Percentiles rank a stretch among this genome's conserved stretches.
These are phyloP conservation scores for Ciborinia camelliae DNA, from an alignment of 2,329 filamentous ascomycete species.

Conservation along the genomic window DNA sequence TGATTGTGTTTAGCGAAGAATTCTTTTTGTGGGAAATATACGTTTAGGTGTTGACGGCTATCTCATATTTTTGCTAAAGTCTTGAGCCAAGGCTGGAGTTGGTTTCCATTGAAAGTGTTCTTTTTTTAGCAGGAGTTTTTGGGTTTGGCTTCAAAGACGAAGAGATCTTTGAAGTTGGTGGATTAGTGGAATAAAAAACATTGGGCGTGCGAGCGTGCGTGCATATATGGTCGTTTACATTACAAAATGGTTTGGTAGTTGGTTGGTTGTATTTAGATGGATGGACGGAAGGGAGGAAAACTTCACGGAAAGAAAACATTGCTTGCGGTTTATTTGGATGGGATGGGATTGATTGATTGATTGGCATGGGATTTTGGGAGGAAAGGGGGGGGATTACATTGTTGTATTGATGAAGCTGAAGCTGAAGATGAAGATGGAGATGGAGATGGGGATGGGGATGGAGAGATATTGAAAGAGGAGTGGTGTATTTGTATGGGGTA, in stretches of 20 bases:
- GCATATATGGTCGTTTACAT: constrained; percentile 2
- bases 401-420: too few species aligned
- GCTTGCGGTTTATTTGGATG: not conserved
- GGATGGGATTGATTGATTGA: not conserved
- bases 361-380: not conserved
- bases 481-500: too few species aligned
- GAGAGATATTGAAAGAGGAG: too few species aligned
- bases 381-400: not conserved
- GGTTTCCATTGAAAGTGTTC: not conserved
- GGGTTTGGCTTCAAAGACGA: not conserved
- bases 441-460: too few species aligned
- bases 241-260: not conserved
- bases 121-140: not conserved
- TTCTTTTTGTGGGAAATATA: not conserved
- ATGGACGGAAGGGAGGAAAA: not conserved
- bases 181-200: not conserved
- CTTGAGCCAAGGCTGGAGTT: not conserved
- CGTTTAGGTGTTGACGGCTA: not conserved
- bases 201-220: not conserved
- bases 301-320: not conserved
- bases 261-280: constrained; percentile 1
- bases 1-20: not conserved
- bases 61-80: not conserved
- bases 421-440: too few species aligned
- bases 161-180: not conserved